Evolutionary conservation across 1,284 basidiomycete genomes (phyloP), one percentile per base, ranked within the genome.

Genomic region (Phellopilus nigrolimitatus): DNA sequence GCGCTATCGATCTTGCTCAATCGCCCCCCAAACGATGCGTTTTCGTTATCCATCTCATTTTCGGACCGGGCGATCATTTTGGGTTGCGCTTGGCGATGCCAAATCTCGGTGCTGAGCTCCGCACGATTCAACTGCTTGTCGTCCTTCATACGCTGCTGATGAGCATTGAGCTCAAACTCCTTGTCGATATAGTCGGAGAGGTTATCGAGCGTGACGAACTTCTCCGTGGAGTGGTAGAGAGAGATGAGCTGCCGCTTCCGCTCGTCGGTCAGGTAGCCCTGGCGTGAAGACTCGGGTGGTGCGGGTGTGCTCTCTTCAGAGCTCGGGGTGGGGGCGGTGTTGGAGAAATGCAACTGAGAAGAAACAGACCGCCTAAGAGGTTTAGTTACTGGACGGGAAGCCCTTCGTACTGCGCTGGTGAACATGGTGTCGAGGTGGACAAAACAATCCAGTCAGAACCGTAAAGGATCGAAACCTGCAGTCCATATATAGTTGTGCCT

Each of bases 191-290:
- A 50, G 5, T 25, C n/a, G 2, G 54, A 56, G 13, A 56, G 33
- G 19, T 51, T 56, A 15, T 56, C 46, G 3, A 13, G 44, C 2
- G 44, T 52, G 17, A 56, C 38, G 45, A 56, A 56, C 12, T 31
- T 31, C 28, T 56, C 54, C 9, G 49, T 33, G 30, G 49, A 38
- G 50, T 56, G 54, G 21, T 49, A 56, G 24, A 56, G 37, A 12
- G 50, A 38, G 39, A 56, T 41, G 19, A 56, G 54, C 28, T 56
- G 42, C 19, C 54, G 50, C 42, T 56, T 56, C 9, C 50, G 49
- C 36, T 56, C 54, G 33, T 30, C 15, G 21, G 41, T 47, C 2
- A 55, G 53, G 43, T 54, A 54, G 24, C 24, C 21, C 42, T 49
- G 39, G 7, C 28, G 46, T 4, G 37, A 43, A n/a, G 34, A 21